Percentiles rank a stretch among this genome's conserved stretches.
Conservation (phyloP, 2,329 filamentous ascomycete genomes). For the Fusarium secorum region DNA sequence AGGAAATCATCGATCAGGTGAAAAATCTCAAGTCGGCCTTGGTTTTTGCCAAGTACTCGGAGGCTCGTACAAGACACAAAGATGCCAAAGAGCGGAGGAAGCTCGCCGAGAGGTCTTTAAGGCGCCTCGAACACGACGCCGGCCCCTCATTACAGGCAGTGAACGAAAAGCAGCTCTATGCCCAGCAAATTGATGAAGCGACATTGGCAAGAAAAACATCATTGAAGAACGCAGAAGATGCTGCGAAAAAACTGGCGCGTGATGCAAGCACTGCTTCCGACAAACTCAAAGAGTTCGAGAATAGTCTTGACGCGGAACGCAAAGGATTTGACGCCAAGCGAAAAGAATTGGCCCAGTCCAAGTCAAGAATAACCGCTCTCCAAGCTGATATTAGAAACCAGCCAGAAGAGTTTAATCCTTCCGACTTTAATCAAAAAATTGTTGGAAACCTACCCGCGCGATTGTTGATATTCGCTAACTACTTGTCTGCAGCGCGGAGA, state of each 20-base stretch:
- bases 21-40: constrained; percentile 70
- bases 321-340: constrained; percentile 60
- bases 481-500: constrained; percentile 61
- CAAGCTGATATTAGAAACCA: constrained; percentile 68
- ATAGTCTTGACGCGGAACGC: constrained; percentile 59
- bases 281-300: constrained; percentile 53
- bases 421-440: constrained; percentile 76
- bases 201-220: constrained; percentile 62
- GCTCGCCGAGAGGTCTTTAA: constrained; percentile 63
- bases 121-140: constrained; percentile 63
- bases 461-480: constrained; percentile 34
- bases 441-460: constrained; percentile 55
- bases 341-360: constrained; percentile 58
- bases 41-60: constrained; percentile 70
- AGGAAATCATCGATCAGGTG: constrained; percentile 70
- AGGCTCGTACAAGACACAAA: constrained; percentile 56
- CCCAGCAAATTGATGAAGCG: constrained; percentile 61
- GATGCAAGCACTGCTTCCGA: constrained; percentile 49
- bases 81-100: constrained; percentile 65
- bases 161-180: constrained; percentile 74
- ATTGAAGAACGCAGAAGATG: constrained; percentile 62
- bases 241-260: constrained; percentile 54
- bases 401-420: constrained; percentile 72
- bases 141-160: constrained; percentile 76
- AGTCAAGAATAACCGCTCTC: constrained; percentile 67